These are phyloP conservation scores for Albugo candida DNA, from an alignment of 352 stramenopile genomes.

Conservation along the genomic window DNA sequence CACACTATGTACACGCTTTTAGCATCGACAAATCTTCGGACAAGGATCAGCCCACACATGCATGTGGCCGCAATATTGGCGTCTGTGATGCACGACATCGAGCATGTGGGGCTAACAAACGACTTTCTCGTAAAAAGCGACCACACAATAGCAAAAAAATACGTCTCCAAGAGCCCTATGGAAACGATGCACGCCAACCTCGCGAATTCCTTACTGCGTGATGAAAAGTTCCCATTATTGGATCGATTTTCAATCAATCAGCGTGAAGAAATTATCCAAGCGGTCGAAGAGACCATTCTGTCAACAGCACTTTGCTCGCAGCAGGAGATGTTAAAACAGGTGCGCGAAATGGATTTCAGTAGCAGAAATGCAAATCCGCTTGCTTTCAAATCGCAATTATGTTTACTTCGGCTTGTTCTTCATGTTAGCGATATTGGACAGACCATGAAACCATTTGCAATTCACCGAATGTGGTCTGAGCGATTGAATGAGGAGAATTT, in stretches of 20 bases:
- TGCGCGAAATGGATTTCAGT: background rate
- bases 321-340: slow-evolving; percentile 9
- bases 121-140: slow-evolving; percentile 75
- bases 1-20: slow-evolving; percentile 63
- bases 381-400: slow-evolving; percentile 24
- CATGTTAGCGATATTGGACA: slow-evolving; percentile 90
- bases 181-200: slow-evolving; percentile 78
- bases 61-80: slow-evolving; percentile 56
- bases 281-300: slow-evolving; percentile 75
- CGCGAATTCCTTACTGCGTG: slow-evolving; percentile 58
- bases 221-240: slow-evolving; percentile 47
- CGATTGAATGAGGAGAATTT: slow-evolving; percentile 89
- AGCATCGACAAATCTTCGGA: slow-evolving; percentile 23
- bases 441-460: slow-evolving; percentile 53
- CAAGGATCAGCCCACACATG: slow-evolving; percentile 28
- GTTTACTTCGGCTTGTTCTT: slow-evolving; percentile 37
- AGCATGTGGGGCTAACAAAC: slow-evolving; percentile 77
- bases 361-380: slow-evolving; percentile 18
- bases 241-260: slow-evolving; percentile 49
- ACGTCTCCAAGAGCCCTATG: slow-evolving; percentile 64
- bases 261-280: slow-evolving; percentile 47
- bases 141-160: slow-evolving; percentile 58
- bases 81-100: slow-evolving; percentile 70
- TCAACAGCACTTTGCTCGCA: slow-evolving; percentile 49
- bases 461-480: slow-evolving; percentile 76